Percentiles rank a stretch among this genome's conserved stretches.
These are phyloP conservation scores for Plectosphaerella cucumerina DNA, from an alignment of 2,329 filamentous ascomycete genomes.

Conservation along the genomic window DNA sequence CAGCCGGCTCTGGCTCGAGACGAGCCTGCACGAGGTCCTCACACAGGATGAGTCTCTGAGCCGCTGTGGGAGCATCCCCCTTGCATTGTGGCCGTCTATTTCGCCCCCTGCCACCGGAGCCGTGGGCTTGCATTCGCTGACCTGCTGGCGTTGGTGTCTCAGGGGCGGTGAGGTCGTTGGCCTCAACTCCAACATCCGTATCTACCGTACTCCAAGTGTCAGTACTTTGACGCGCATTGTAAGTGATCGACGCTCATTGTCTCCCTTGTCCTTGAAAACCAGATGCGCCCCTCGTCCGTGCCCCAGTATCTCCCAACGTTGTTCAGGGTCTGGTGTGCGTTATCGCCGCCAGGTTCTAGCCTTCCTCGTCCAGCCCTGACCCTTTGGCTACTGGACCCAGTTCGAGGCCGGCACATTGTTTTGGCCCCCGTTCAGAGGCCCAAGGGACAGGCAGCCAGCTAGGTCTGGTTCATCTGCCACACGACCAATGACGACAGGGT, in stretches of 20 bases:
- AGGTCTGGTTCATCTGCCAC: too few species aligned
- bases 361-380: too few species aligned
- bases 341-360: too few species aligned
- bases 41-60: conserved; percentile 29
- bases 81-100: neutral
- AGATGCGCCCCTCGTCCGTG: too few species aligned
- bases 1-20: conserved; percentile 69
- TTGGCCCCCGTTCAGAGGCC: too few species aligned
- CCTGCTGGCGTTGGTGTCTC: conserved; percentile 14
- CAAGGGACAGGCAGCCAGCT: too few species aligned
- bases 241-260: conserved; percentile 25
- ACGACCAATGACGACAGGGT: too few species aligned
- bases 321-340: too few species aligned
- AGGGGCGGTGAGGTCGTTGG: conserved; percentile 86
- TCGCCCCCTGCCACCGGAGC: neutral
- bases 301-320: too few species aligned
- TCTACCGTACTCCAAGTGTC: conserved; percentile 80
- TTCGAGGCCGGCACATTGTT: too few species aligned
- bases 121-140: neutral
- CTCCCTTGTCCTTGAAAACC: too few species aligned
- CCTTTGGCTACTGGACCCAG: too few species aligned
- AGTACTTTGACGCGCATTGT: conserved; percentile 94
- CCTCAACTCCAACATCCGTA: conserved; percentile 80
- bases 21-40: conserved; percentile 63
- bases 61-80: conserved; percentile 35